Evolutionary conservation across 2,329 filamentous ascomycete species (phyloP), one percentile per base, ranked within the genome.

Genomic region (Ceratocystis diversiconidia): DNA sequence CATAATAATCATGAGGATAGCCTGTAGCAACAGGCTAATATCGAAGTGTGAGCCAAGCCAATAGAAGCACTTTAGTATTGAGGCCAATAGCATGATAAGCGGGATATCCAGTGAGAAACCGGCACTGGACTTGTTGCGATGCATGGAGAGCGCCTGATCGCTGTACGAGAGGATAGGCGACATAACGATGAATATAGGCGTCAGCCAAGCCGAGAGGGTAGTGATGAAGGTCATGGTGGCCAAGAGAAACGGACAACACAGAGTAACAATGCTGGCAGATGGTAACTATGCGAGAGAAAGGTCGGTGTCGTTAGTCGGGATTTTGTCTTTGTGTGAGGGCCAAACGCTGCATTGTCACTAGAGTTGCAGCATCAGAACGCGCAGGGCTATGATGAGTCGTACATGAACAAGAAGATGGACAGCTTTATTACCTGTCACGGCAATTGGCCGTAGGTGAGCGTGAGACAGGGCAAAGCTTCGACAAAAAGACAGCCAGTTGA

Each of bases 51-150:
- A 81, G 66, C 85, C 85, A 62, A 85, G 83, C 76, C 85, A 88
- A 76, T 87, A 88, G 71, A 87, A 88, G 71, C 88, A 81, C 73
- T 84, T 84, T 65, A 87, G 75, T 65, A 88, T 76, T 2, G 85
- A 88, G 32, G 85, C 84, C 64, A 87, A 79, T 62, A 88, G 81
- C 85, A 88, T 88, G 68, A 88, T 88, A 66, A 88, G 76, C 41
- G 85, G 85, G 57, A 87, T 88, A 71, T 88, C 85, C 68, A 88
- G 78, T 19, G 85, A 88, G 75, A 88, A 88, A 66, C 85, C 85
- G 15, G 82, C 83, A 69, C 84, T 87, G 55, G 83, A 84, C 73
- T 82, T 84, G 66, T 76, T 79, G 70, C 80, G 78, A 71, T 86
- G 80, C 81, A 88, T 88, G 44, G 85, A 81, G 60, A 84, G 72